A percentile compares a stretch with the other conserved stretches of the same genome.
phyloP scores from a whole-genome alignment of 2,329 filamentous ascomycete genomes.

The Periconia macrospinosa region DNA sequence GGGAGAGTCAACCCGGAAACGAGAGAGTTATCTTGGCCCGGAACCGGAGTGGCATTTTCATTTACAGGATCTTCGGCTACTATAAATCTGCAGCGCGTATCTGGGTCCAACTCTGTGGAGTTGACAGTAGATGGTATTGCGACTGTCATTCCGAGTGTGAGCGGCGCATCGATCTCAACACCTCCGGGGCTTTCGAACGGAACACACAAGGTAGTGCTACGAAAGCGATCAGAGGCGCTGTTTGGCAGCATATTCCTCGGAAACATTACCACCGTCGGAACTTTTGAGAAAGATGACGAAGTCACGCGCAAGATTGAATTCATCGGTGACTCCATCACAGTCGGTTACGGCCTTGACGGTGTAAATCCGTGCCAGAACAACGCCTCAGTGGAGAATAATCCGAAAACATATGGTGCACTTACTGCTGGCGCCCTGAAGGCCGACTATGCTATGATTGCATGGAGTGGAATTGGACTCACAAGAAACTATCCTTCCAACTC shows the following conservation, averaged over 20 bases:
- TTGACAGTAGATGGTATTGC: slow-evolving; percentile 37
- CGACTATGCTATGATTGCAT: slow-evolving; percentile 49
- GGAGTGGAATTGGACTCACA: slow-evolving; percentile 49
- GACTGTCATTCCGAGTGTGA: slow-evolving; percentile 29
- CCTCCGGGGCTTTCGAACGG: slow-evolving; percentile 34
- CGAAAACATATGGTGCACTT: slow-evolving; percentile 48
- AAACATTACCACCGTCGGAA: slow-evolving; percentile 31
- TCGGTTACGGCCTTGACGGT: slow-evolving; percentile 50
- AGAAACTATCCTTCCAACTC: slow-evolving; percentile 41
- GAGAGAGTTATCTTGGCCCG: slow-evolving; percentile 50
- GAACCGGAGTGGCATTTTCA: slow-evolving; percentile 46
- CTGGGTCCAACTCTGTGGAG: slow-evolving; percentile 39
- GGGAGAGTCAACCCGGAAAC: slow-evolving; percentile 49
- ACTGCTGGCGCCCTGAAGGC: slow-evolving; percentile 46
- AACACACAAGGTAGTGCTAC: slow-evolving; percentile 42
- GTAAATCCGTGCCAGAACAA: slow-evolving; percentile 45
- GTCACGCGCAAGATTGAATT: slow-evolving; percentile 46
- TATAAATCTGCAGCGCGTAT: slow-evolving; percentile 34
- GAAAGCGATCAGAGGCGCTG: slow-evolving; percentile 43
- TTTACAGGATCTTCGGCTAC: slow-evolving; percentile 47
- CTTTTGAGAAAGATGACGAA: slow-evolving; percentile 16
- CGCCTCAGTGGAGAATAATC: slow-evolving; percentile 44
- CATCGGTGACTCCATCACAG: slow-evolving; percentile 51
- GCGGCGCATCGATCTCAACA: slow-evolving; percentile 33
- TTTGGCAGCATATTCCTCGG: slow-evolving; percentile 39